Evolutionary conservation across 2,329 filamentous ascomycete genomes (phyloP), one percentile per base, ranked within the genome.

Genomic region (Neonectria punicea): DNA sequence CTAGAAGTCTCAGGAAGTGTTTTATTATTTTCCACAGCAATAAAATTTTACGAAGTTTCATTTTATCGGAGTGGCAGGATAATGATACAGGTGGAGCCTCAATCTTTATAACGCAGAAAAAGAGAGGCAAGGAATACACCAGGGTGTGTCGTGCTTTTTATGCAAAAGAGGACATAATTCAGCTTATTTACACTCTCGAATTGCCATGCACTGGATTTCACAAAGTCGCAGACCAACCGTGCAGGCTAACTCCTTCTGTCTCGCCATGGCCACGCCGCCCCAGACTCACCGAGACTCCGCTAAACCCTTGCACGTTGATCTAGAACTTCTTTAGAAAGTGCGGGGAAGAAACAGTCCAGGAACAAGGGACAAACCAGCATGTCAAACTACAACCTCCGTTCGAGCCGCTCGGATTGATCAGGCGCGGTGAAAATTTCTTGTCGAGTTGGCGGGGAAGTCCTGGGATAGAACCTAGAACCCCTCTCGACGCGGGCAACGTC

Each of bases 401-500:
- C 22, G 22, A 49, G 46, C 39, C 16, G n/a, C n/a, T 18, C 16
- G 7, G 16, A 43, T 11, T 49, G 25, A 49, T 49, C 46, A 49
- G 46, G 46, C 25, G 46, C 16, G 46, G 16, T 49, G 46, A 49
- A 49, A 49, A 49, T 49, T 49, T 49, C 22, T 30, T 11, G 14
- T 49, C 25, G 14, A 49, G 16, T 49, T 32, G 25, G 46, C 46
- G 22, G 25, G 25, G 46, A 30, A 49, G 46, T 7, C 25, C 46
- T 49, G 46, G 46, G 46, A 25, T 30, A 49, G 46, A 49, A 25
- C 22, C 46, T 11, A 49, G 46, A 49, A 49, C 46, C 46, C 46
- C 46, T 32, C 14, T 11, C 22, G 16, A n/a, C 16, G n/a, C 16
- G 32, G 22, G 25, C n/a, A 49, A n/a, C 25, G 25, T 49, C 46